Evolutionary conservation across 495 filamentous ascomycete species (phyloP), one percentile per base, ranked within the genome.

Genomic region (Filosporella fistucella): DNA sequence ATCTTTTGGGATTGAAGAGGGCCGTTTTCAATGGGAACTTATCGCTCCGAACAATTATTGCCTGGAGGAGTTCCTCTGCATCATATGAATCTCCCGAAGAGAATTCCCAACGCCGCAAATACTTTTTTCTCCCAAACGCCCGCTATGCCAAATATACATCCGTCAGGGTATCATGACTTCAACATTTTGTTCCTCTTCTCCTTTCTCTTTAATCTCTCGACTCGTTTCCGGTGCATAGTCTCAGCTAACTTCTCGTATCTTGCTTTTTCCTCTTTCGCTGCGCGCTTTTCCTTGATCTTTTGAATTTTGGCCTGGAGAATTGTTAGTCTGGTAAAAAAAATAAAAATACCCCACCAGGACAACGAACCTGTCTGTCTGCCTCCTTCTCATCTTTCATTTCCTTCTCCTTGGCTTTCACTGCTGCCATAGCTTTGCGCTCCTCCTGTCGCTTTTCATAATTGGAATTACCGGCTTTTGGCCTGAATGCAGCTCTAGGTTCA

Each of bases 141-240:
- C 42, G 24, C 22, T 41, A 38, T 43, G 46, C 40, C 34, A 2
- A 32, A 26, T 47, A 25, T 16, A 52, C 20, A 21, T 22, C n/a
- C 39, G 40, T 1, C 4, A 11, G 8, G 10, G 12, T 5, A 21
- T 91, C 74, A 96, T 42, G 89, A 94, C 66, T 91, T 96, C 57
- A 97, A 66, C 58, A 94, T 68, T 72, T 96, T 97, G 68, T 97
- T 99, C 64, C 93, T 81, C 81, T 96, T 97, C 76, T 97, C 93
- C 63, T 88, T 82, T 62, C 90, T 77, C 82, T 87, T 95, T 65
- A 95, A 59, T 51, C 93, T 78, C 68, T 98, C 93, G 20, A 98
- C 84, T 53, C 90, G 74, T 75, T 96, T 96, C 63, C 73, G 80
- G 64, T 97, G 93, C 93, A 98, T 97, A 71, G 89, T 96, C 68